Conservation (phyloP, 2,329 filamentous ascomycete species). For the Pseudocercospora musae region DNA sequence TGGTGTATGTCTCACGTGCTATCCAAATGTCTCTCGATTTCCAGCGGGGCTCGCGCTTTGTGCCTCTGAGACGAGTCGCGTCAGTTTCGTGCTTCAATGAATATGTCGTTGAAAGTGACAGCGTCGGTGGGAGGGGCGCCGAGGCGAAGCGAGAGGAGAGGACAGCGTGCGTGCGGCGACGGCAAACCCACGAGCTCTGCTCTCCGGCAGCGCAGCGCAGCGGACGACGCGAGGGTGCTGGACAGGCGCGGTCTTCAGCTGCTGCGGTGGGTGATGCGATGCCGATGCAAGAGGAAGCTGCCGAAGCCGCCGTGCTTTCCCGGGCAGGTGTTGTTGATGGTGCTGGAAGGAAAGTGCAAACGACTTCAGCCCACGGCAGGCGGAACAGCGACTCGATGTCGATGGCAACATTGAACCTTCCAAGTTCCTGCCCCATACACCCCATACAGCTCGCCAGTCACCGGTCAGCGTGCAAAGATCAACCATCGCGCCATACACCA, state of each 20-base stretch:
- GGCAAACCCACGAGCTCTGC: constrained; percentile 5
- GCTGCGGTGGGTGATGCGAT: constrained; percentile 5
- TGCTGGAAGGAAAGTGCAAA: neutral
- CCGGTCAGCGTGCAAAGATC: neutral
- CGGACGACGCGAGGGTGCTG: neutral
- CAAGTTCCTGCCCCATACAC: neutral
- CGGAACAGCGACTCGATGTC: neutral
- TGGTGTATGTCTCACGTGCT: constrained; percentile 12
- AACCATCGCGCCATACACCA: neutral
- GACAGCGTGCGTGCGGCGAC: constrained; percentile 20
- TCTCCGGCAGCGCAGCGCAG: constrained; percentile 2
- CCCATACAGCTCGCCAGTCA: neutral
- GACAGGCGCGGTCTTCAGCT: constrained; percentile 2
- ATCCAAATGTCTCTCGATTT: constrained; percentile 19
- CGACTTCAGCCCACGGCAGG: neutral
- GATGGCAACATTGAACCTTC: neutral
- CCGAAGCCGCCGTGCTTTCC: neutral
- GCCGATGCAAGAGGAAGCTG: constrained; percentile 2
- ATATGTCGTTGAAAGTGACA: constrained; percentile 19
- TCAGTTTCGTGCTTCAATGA: constrained; percentile 18
- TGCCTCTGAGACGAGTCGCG: constrained; percentile 3
- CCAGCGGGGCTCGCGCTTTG: constrained; percentile 2
- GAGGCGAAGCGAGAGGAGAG: constrained; percentile 17
- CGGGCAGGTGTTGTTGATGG: constrained; percentile 1
- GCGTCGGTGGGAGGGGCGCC: neutral